Conservation (phyloP, 2,329 filamentous ascomycete species). For the Dactylellina haptotyla region DNA sequence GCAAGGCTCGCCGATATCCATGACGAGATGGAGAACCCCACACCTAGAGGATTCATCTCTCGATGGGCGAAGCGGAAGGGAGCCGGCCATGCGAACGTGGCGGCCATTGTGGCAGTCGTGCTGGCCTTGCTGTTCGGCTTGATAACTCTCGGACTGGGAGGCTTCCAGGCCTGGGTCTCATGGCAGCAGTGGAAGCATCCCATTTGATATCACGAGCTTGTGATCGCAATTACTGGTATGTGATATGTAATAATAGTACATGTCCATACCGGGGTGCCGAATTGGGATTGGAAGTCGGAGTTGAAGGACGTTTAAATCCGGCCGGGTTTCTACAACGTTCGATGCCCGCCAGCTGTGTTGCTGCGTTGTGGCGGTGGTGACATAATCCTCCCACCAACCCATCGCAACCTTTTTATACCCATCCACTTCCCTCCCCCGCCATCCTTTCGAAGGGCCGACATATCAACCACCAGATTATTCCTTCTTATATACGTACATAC, state of each 20-base stretch:
- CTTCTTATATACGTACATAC: neutral
- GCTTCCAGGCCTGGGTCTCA: constrained; percentile 40
- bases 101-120: constrained; percentile 16
- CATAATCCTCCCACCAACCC: constrained; percentile 42
- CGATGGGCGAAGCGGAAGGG: constrained; percentile 42
- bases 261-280: no score
- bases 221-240: no score
- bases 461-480: neutral
- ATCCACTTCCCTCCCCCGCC: neutral
- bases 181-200: constrained; percentile 46
- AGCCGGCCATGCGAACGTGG: constrained; percentile 40
- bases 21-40: constrained; percentile 47
- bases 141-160: constrained; percentile 29
- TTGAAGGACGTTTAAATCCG: constrained; percentile 28
- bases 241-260: no score
- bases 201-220: no score
- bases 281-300: constrained; percentile 37
- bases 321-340: constrained; percentile 30
- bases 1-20: constrained; percentile 44
- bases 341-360: no score
- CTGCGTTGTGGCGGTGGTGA: constrained; percentile 33
- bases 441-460: neutral
- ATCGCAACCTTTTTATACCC: constrained; percentile 25
- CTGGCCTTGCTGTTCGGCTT: constrained; percentile 40
- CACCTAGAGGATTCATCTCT: constrained; percentile 41